phyloP scores from a whole-genome alignment of 106 monocot genomes.

The Phalaenopsis aphrodite region DNA sequence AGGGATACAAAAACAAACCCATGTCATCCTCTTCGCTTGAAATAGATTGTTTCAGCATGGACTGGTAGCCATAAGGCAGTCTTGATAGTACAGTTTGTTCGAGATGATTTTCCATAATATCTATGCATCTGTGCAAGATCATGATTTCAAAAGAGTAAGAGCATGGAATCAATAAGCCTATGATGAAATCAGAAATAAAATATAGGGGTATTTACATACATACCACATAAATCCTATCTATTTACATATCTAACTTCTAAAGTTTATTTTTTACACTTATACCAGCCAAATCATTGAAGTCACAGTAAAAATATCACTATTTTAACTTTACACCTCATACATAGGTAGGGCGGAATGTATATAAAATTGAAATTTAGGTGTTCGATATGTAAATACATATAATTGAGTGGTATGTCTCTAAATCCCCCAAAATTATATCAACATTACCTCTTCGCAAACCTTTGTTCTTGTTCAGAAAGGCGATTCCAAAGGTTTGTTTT shows the following conservation, averaged over 20 bases:
- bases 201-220: too few species aligned
- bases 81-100: constrained; percentile 63
- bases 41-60: constrained; percentile 65
- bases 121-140: constrained; percentile 38
- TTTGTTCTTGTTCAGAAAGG: constrained; percentile 75
- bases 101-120: constrained; percentile 77
- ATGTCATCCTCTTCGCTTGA: constrained; percentile 98
- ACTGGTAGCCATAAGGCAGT: constrained; percentile 76
- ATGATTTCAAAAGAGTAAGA: constrained; percentile 7
- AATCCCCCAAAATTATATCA: background rate
- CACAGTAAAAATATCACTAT: too few species aligned
- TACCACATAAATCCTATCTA: too few species aligned
- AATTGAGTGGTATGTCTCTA: too few species aligned
- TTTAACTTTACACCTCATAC: too few species aligned
- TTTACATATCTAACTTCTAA: too few species aligned
- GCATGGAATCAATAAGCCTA: background rate
- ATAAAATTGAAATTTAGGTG: too few species aligned
- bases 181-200: background rate
- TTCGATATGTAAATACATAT: too few species aligned
- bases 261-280: too few species aligned
- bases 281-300: too few species aligned
- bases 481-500: constrained; percentile 59
- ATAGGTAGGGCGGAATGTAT: too few species aligned
- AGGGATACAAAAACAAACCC: constrained; percentile 34
- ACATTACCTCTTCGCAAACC: constrained; percentile 54